Evolutionary conservation across 2,329 filamentous ascomycete genomes (phyloP), one percentile per base, ranked within the genome.

Genomic region (Aspergillus sp.): DNA sequence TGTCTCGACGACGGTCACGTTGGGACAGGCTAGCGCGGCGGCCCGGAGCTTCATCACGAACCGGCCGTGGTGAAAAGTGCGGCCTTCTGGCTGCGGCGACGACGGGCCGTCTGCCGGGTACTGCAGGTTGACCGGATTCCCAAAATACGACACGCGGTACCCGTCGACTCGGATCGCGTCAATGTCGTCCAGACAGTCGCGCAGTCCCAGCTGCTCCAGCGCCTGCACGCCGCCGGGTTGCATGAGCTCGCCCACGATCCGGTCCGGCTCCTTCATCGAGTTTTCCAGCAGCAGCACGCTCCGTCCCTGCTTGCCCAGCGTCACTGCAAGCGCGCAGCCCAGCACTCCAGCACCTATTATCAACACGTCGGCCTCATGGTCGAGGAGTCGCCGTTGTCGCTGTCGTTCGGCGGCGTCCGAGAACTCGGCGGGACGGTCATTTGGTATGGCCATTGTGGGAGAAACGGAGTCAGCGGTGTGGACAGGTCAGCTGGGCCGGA

Each of bases 211-310:
- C 54, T 83, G 77, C 52, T 79, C 73, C 49, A 98, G 69, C 5
- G 91, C 83, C 32, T 75, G 69, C 20, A 94, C 79, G 30, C 91
- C 91, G 31, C 91, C 91, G 0, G 91, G 91, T 62, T 98, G 91
- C 48, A 98, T 67, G 43, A 98, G 66, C 66, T 98, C 91, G 48
- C 91, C 91, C 29, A 98, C 86, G 46, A 98, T 98, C 43, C 91
- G 79, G 64, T 96, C 82, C 13, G 91, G 91, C 66, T 96, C 82
- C 61, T 86, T 86, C 63, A 96, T 69, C 63, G 78, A 93, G 51
- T 76, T 75, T 66, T 98, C 91, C 31, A 98, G 75, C 32, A 98
- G 68, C 15, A 96, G 72, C 15, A 98, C 88, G 57, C 83, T 93
- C 42, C 91, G 78, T 33, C 86, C 88, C 64, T 96, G 91, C 48